Base-by-base conservation (phyloP, 495 filamentous ascomycete genomes). In the Trichoderma virens region DNA sequence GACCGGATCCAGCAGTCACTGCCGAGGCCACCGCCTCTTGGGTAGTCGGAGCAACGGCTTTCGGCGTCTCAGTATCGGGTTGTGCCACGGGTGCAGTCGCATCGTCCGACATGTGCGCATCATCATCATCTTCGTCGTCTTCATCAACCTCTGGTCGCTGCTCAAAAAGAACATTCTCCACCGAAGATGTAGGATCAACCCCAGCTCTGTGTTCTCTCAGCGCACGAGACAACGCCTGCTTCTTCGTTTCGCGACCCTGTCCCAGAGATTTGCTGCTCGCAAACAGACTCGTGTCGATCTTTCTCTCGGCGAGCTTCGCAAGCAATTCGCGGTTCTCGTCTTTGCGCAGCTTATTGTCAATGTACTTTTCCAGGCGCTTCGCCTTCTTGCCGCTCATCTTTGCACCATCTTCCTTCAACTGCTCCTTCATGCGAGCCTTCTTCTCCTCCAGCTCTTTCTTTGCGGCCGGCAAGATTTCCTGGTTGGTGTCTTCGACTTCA, bases 291-390 rank as follows among this genome's bases (percentile, higher is more conserved):
- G 91, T 96, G 70, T 98, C 92, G 60, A 94, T 84, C 69, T 88
- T 93, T 14, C 85, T 79, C 47, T 82, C 79, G 31, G 90, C 87
- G 6, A 98, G 80, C 71, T 92, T 91, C 72, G 90, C 90, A 60
- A 97, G 82, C 23, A 98, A 77, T 62, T 86, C 89, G 9, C 89
- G 76, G 71, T 92, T 96, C 70, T 98, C 94, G 71, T 98, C 94
- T 73, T 97, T 98, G 71, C 83, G 88, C 7, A 98, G 78, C 80
- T 98, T 98, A 61, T 81, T 94, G 70, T 97, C 93, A 79, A 99
- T 96, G 71, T 99, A 99, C 71, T 97, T 97, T 65, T 97, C 92
- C 38, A 99, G 78, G 43, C 94, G 82, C 77, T 97, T 98, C 63
- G 91, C 84, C 78, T 99, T 99, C 79, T 98, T 96, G 43, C 85